Base-by-base conservation (phyloP, 768 basidiomycete genomes). In the Tricholoma terreum region DNA sequence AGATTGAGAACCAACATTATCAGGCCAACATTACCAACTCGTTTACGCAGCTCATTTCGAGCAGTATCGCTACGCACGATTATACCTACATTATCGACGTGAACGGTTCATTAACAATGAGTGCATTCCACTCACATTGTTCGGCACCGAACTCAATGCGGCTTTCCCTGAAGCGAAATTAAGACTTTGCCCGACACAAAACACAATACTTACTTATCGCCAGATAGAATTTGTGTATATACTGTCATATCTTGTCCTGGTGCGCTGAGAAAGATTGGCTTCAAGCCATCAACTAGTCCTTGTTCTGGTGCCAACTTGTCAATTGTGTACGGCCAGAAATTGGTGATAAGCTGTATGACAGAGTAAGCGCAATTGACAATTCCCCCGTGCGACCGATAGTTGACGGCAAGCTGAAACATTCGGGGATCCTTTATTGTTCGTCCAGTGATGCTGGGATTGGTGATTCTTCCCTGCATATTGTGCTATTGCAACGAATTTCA, bases 331-430 rank as follows among this genome's bases (percentile, higher is more conserved):
- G 84, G 84, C 84, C 86, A 90, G 55, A 85, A 84, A 8, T 59
- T 63, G 11, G 72, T 77, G 14, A 90, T 82, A 0, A 90, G 68
- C n/a, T 84, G 78, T 3, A 90, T 79, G 19, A 89, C 69, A 0
- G 80, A 80, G 49, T 84, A 80, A 0, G 89, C 89, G 62, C 84
- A 87, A 42, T 84, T 76, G 15, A 90, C 83, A 38, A 90, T 90
- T 1, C 89, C 89, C 0, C 79, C 80, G 62, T 89, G 86, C 0
- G 86, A 88, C 5, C 89, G 80, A 61, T 87, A 89, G 62, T 90
- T 90, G 48, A 79, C 71, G 0, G 79, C 69, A 0, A 91, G 75
- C 57, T 85, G 81, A 63, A 90, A 90, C 0, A 75, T 72, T 34
- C 58, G 64, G 4, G 69, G 67, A n/a, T 56, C 33, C 30, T 36